Evolutionary conservation across 257 asterid species (phyloP).

Genomic region (Salvia rosmarinus): DNA sequence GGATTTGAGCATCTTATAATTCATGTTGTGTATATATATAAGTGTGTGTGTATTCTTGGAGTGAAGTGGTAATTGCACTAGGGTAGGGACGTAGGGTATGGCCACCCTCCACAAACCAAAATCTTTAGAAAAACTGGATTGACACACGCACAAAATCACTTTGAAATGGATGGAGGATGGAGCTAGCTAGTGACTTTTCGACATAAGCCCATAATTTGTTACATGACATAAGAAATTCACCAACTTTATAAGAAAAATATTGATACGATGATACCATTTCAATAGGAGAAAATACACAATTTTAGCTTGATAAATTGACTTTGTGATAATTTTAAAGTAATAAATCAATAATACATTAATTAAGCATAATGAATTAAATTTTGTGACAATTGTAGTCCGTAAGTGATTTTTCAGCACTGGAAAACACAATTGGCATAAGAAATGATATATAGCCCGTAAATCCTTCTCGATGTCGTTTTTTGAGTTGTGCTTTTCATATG

Average conservation of each 20-base stretch:
- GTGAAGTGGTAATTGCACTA: conserved; percentile 37
- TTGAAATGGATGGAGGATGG: conserved; percentile 31
- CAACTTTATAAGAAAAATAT: background rate
- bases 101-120: conserved; percentile 41
- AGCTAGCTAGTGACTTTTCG: conserved; percentile 24
- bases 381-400: too few species aligned
- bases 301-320: too few species aligned
- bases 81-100: too few species aligned
- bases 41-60: conserved; percentile 35
- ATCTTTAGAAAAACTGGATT: conserved; percentile 38
- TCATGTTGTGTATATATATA: conserved; percentile 11
- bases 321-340: too few species aligned
- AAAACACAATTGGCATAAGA: too few species aligned
- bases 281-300: too few species aligned
- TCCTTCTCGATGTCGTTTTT: too few species aligned
- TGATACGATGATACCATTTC: background rate
- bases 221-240: conserved; percentile 28
- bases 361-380: too few species aligned
- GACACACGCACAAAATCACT: conserved; percentile 27
- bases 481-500: too few species aligned
- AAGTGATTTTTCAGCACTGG: too few species aligned
- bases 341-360: too few species aligned
- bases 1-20: conserved; percentile 34
- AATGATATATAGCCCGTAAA: too few species aligned
- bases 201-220: conserved; percentile 26